Evolutionary conservation across 441 rosid species (phyloP).

Genomic region (Brassica balearica): DNA sequence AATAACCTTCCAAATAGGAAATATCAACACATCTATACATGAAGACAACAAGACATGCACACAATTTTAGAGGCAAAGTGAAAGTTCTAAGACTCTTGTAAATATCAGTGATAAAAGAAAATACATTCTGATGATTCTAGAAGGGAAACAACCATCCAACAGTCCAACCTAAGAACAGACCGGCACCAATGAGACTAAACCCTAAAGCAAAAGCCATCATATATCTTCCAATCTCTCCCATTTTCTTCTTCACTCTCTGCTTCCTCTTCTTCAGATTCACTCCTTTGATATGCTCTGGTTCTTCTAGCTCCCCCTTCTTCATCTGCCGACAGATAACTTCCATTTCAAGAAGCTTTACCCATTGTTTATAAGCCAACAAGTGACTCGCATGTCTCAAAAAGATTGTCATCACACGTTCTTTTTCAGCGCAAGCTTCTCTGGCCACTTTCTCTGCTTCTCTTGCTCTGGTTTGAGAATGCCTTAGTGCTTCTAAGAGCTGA

Average conservation of each 20-base stretch:
- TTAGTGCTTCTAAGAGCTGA: no score
- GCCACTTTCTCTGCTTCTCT: no score
- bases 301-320: conserved; percentile 43
- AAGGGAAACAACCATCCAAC: conserved; percentile 83
- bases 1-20: background rate
- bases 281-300: conserved; percentile 25
- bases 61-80: conserved; percentile 10
- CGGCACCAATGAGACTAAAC: conserved; percentile 86
- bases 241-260: conserved; percentile 48
- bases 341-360: no score
- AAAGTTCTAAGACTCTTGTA: conserved; percentile 16
- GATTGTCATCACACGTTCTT: no score
- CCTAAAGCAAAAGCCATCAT: conserved; percentile 73
- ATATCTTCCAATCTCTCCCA: conserved; percentile 35
- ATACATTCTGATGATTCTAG: conserved; percentile 38
- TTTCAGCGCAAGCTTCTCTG: no score
- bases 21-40: conserved; percentile 17
- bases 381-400: no score
- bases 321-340: no score
- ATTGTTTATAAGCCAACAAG: no score
- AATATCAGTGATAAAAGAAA: conserved; percentile 22
- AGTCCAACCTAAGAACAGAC: conserved; percentile 93
- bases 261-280: conserved; percentile 38
- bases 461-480: no score
- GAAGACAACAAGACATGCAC: conserved; percentile 3